Evolutionary conservation across 768 basidiomycete genomes (phyloP), one percentile per base, ranked within the genome.

Genomic region (Auriscalpium vulgare): DNA sequence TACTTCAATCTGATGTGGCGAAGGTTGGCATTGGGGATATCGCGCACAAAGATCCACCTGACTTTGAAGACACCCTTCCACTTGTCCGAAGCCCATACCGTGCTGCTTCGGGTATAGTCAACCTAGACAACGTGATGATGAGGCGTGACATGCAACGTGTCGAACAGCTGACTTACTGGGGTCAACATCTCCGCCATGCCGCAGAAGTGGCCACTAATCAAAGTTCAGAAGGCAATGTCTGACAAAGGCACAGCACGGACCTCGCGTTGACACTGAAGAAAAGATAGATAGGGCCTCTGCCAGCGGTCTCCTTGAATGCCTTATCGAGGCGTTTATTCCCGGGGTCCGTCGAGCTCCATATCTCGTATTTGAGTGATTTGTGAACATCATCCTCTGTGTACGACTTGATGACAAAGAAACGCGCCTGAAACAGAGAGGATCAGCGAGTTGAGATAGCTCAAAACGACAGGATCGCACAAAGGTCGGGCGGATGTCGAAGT

Each of bases 51-150:
- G 60, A 98, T 85, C 97, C 97, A 98, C 55, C 87, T 82, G 23
- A 99, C 92, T 73, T 95, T 95, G 78, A 99, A 97, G 52, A 98
- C 92, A 21, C 97, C 97, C 71, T 99, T 98, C 97, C 97, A 99
- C 69, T 99, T 99, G 72, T 98, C 95, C 37, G 95, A 95, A 1
- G 95, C 95, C 97, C 97, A 99, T 17, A 99, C 97, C 1, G 88
- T 97, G 59, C 91, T 94, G 68, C 91, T 93, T 56, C 88, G 81
- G 6, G 89, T 88, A 69, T 98, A 95, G 68, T 98, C 95, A 38
- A 98, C 89, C 80, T 86, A 56, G 46, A 17, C 48, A 16, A 29
- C 13, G 11, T 17, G 4, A 17, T n/a, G 17, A 16, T 23, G n/a
- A 13, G n/a, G n/a, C 7, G 16, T 19, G 35, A 23, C n/a, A n/a